Evolutionary conservation across 202 grass and related monocot species (phyloP).

Genomic region (Carex sylvatica): DNA sequence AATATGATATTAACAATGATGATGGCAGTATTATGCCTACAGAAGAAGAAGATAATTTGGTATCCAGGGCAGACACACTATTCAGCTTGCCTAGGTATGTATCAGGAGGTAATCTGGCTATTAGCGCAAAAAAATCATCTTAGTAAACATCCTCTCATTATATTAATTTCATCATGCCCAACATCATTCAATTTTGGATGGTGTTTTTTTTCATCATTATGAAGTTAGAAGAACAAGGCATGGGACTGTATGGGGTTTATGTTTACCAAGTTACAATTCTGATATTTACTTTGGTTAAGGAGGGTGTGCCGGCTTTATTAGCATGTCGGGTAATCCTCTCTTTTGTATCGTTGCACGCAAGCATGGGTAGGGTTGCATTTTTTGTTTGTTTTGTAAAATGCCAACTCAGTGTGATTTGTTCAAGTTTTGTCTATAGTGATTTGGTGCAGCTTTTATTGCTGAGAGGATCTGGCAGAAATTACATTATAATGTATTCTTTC

Average conservation of each 20-base stretch:
- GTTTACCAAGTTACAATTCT: constrained; percentile 34
- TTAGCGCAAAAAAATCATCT: constrained; percentile 10
- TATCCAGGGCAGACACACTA: constrained; percentile 28
- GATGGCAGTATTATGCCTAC: constrained; percentile 26
- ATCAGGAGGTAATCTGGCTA: constrained; percentile 31
- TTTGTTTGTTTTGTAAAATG: constrained; percentile 45
- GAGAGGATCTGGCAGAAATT: constrained; percentile 24
- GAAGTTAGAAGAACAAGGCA: background rate
- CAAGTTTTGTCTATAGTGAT: constrained; percentile 47
- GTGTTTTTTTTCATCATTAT: background rate
- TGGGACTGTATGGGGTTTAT: background rate
- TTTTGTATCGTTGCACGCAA: constrained; percentile 55
- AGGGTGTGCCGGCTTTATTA: constrained; percentile 29
- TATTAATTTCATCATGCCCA: background rate
- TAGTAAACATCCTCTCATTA: constrained; percentile 7
- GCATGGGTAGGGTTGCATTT: constrained; percentile 39
- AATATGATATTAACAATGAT: constrained; percentile 33
- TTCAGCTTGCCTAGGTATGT: constrained; percentile 30
- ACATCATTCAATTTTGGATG: constrained; percentile 13
- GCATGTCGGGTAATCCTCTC: constrained; percentile 32
- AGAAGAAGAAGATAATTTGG: constrained; percentile 28
- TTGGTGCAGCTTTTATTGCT: constrained; percentile 20
- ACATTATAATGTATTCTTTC: constrained; percentile 29
- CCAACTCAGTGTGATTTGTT: constrained; percentile 31
- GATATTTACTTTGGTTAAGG: constrained; percentile 30